A percentile compares a stretch with the other conserved stretches of the same genome.
Evolutionary conservation across 2,329 filamentous ascomycete species (phyloP).

Genomic region (Diatrype stigma): DNA sequence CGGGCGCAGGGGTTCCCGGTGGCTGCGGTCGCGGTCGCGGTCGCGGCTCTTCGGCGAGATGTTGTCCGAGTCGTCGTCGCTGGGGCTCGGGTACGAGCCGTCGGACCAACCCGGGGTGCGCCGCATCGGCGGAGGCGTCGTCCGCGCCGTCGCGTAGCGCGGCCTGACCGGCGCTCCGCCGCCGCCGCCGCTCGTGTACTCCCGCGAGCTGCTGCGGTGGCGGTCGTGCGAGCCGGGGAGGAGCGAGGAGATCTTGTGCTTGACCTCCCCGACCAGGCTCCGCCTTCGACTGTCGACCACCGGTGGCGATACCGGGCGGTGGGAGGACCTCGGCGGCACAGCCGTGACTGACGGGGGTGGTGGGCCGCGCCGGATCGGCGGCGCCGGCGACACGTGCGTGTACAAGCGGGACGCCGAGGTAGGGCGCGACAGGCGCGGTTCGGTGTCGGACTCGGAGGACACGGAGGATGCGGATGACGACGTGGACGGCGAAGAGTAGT

Average conservation of each 20-base stretch:
- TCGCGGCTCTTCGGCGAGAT: constrained; percentile 16
- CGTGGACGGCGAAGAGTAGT: constrained; percentile 15
- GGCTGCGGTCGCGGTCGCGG: constrained; percentile 7
- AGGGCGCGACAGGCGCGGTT: too few species aligned
- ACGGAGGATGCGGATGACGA: constrained; percentile 21
- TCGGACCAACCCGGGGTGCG: constrained; percentile 23
- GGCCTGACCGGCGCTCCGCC: constrained; percentile 5
- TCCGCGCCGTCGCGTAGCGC: constrained; percentile 8
- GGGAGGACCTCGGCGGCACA: constrained; percentile 15
- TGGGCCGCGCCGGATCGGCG: too few species aligned
- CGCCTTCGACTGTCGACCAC: constrained; percentile 22
- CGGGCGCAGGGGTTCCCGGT: too few species aligned
- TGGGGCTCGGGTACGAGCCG: constrained; percentile 23
- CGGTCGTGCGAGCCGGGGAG: constrained; percentile 21
- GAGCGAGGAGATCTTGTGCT: constrained; percentile 23
- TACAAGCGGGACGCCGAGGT: constrained; percentile 10
- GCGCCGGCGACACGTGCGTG: constrained; percentile 11
- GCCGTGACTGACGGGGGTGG: constrained; percentile 10
- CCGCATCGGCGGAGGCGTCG: constrained; percentile 20
- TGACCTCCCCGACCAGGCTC: constrained; percentile 25
- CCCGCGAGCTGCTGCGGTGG: constrained; percentile 28
- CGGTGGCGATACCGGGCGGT: constrained; percentile 19
- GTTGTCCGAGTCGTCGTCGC: constrained; percentile 23
- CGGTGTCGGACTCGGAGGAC: constrained; percentile 9
- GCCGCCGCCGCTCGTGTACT: constrained; percentile 13